Evolutionary conservation across 2,329 filamentous ascomycete species (phyloP).

Genomic region (Plenodomus lindquistii): DNA sequence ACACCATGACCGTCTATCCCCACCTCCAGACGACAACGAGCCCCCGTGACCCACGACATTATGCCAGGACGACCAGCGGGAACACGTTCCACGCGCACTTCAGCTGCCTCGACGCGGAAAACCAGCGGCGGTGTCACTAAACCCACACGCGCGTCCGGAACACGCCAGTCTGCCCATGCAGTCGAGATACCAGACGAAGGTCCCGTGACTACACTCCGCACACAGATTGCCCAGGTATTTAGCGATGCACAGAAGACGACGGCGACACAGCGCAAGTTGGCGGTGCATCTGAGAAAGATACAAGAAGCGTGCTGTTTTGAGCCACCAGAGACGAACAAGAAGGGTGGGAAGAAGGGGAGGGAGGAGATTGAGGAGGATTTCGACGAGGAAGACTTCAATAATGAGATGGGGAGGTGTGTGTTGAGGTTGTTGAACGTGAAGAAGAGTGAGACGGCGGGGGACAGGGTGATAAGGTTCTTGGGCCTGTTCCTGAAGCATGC

Average conservation of each 20-base stretch:
- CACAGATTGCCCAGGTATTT: constrained; percentile 66
- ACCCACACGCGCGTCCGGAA: constrained; percentile 50
- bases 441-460: constrained; percentile 87
- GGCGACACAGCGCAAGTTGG: constrained; percentile 86
- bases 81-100: constrained; percentile 45
- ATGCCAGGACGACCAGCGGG: constrained; percentile 54
- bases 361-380: constrained; percentile 63
- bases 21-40: constrained; percentile 7
- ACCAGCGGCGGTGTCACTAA: constrained; percentile 44
- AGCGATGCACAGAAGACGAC: constrained; percentile 78
- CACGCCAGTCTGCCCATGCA: constrained; percentile 46
- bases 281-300: constrained; percentile 83
- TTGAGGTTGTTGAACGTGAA: constrained; percentile 82
- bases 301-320: constrained; percentile 79
- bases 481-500: constrained; percentile 81
- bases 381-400: constrained; percentile 84
- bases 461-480: constrained; percentile 82
- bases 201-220: constrained; percentile 70
- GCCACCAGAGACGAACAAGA: constrained; percentile 54
- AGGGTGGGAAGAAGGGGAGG: constrained; percentile 36
- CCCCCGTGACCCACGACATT: constrained; percentile 6
- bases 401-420: constrained; percentile 81
- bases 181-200: constrained; percentile 70
- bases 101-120: constrained; percentile 47
- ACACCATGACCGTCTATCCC: constrained; percentile 7